These are phyloP conservation scores for Xylaria sp. DNA, from an alignment of 2,329 filamentous ascomycete species.

Conservation along the genomic window DNA sequence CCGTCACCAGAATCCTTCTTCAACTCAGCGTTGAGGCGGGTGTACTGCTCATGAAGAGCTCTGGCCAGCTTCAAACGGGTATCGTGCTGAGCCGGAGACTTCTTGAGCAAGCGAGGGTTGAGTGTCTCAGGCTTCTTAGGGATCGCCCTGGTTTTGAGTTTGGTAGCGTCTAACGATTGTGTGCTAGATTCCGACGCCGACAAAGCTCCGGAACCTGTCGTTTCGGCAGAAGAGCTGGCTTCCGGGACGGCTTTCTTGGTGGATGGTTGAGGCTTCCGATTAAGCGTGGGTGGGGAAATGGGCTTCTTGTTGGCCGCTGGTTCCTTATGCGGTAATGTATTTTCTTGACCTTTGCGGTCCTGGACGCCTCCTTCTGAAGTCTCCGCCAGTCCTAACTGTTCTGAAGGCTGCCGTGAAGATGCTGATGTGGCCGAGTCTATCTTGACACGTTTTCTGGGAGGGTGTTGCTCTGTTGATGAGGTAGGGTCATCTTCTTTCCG, in stretches of 20 bases:
- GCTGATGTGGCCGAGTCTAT: slow-evolving; percentile 19
- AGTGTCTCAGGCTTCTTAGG: slow-evolving; percentile 55
- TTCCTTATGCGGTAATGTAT: slow-evolving; percentile 2
- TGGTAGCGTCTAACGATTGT: slow-evolving; percentile 3
- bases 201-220: background rate
- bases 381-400: slow-evolving; percentile 1
- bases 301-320: background rate
- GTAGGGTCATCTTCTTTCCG: slow-evolving; percentile 3
- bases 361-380: background rate
- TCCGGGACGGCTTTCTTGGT: background rate
- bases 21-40: slow-evolving; percentile 67
- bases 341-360: background rate
- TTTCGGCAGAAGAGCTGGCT: background rate
- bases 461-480: slow-evolving; percentile 15
- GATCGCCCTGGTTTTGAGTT: slow-evolving; percentile 14
- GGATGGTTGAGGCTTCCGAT: slow-evolving; percentile 8
- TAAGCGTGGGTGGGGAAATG: background rate
- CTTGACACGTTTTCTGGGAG: slow-evolving; percentile 34
- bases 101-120: slow-evolving; percentile 67
- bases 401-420: slow-evolving; percentile 4
- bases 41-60: slow-evolving; percentile 66
- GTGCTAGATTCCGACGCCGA: slow-evolving; percentile 2
- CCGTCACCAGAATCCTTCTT: slow-evolving; percentile 54
- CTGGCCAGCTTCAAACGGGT: slow-evolving; percentile 61
- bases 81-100: slow-evolving; percentile 59